These are phyloP conservation scores for Gossypium turneri DNA, from an alignment of 345 rosid genomes.

Conservation along the genomic window DNA sequence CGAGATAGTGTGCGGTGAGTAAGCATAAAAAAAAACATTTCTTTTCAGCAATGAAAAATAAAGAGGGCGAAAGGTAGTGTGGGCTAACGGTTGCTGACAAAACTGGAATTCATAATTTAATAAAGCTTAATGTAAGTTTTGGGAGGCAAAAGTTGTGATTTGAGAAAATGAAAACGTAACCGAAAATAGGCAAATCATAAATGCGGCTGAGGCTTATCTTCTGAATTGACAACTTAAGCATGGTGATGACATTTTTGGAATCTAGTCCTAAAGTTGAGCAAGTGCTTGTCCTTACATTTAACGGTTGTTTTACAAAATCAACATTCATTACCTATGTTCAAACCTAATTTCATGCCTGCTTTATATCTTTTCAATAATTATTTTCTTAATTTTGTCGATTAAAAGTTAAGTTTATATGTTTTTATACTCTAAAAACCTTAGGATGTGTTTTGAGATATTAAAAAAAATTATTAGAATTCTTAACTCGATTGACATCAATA, in stretches of 20 bases:
- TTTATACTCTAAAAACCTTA: too few relatives aligned
- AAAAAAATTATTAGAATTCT: too few relatives aligned
- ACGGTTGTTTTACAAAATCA: neutral
- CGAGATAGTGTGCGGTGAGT: conserved; percentile 36
- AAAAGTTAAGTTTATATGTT: too few relatives aligned
- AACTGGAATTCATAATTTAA: conserved; percentile 10
- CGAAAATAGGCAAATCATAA: neutral
- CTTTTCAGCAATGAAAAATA: neutral
- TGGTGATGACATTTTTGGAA: neutral
- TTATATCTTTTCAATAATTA: too few relatives aligned
- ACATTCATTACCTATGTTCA: neutral
- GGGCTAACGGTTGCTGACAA: conserved; percentile 17
- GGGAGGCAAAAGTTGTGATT: neutral
- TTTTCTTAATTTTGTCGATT: too few relatives aligned
- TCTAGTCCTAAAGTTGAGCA: neutral
- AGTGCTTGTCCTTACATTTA: neutral
- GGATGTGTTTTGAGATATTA: too few relatives aligned
- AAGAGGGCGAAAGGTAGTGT: conserved; percentile 1
- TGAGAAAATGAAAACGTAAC: neutral
- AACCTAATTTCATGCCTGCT: neutral
- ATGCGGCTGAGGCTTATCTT: neutral
- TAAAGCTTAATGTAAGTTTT: neutral
- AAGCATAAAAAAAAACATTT: conserved; percentile 23
- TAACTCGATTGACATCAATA: too few relatives aligned
- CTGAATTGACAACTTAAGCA: neutral